A percentile compares a stretch with the other conserved stretches of the same genome.
These are phyloP conservation scores for Quambalaria eucalypti DNA, from an alignment of 1,284 basidiomycete species.

Conservation along the genomic window DNA sequence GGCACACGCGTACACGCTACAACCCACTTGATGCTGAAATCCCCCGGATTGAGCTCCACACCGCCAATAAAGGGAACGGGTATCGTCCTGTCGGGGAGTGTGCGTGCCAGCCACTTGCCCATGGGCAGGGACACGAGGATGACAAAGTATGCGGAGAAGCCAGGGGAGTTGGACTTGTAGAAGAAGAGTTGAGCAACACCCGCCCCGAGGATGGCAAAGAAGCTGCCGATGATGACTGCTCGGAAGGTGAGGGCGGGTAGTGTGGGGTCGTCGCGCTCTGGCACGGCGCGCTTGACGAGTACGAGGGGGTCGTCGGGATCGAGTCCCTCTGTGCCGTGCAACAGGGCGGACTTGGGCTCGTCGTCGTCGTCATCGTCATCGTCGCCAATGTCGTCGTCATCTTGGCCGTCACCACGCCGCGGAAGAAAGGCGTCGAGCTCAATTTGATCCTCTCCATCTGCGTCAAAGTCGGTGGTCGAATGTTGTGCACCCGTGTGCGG, in stretches of 20 bases:
- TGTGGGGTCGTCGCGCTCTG: conserved; percentile 53
- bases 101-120: conserved; percentile 47
- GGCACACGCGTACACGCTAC: too few relatives aligned
- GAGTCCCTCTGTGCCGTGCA: too few relatives aligned
- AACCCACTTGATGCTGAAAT: conserved; percentile 52
- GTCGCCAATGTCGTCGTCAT: neutral
- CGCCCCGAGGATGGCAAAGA: conserved; percentile 54
- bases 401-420: too few relatives aligned
- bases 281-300: conserved; percentile 49
- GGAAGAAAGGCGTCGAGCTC: too few relatives aligned
- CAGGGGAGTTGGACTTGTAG: conserved; percentile 46
- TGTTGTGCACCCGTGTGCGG: too few relatives aligned
- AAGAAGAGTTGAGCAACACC: conserved; percentile 40
- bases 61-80: conserved; percentile 25
- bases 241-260: conserved; percentile 53
- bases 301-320: conserved; percentile 25
- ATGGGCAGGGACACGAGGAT: conserved; percentile 52
- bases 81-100: conserved; percentile 35
- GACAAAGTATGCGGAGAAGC: conserved; percentile 54
- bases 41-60: conserved; percentile 51
- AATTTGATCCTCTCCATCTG: too few relatives aligned
- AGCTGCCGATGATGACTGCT: conserved; percentile 51
- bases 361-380: neutral
- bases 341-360: neutral
- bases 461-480: too few relatives aligned